Conservation (phyloP, 108 stramenopile species). For the Skeletonema potamos region DNA sequence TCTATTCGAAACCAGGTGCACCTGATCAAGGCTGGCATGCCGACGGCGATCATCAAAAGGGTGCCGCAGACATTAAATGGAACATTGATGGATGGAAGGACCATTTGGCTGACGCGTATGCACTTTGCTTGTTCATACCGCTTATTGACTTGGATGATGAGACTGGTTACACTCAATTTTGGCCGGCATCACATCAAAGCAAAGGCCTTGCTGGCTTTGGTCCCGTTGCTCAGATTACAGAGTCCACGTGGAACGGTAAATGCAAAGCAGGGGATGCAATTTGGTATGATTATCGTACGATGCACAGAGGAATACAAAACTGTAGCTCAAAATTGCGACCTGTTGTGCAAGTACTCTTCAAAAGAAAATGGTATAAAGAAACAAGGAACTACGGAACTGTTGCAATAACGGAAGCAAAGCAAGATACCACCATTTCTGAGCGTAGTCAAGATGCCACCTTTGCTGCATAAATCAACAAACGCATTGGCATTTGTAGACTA, state of each 20-base stretch:
- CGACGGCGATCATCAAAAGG: conserved; percentile 55
- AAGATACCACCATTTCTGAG: background rate
- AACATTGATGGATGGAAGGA: conserved; percentile 31
- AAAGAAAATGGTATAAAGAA: conserved; percentile 57
- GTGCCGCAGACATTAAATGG: conserved; percentile 46
- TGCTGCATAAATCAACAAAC: background rate
- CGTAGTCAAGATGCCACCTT: background rate
- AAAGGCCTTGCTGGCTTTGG: conserved; percentile 55
- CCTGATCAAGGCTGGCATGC: conserved; percentile 67
- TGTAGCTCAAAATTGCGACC: conserved; percentile 34
- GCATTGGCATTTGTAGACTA: background rate
- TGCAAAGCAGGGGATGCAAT: conserved; percentile 51
- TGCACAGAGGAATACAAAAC: conserved; percentile 65
- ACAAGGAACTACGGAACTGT: conserved; percentile 53
- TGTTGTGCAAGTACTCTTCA: conserved; percentile 57
- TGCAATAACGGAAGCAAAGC: background rate
- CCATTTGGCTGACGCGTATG: conserved; percentile 48
- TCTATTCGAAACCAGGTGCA: conserved; percentile 66
- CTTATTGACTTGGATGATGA: conserved; percentile 57
- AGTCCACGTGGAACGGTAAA: conserved; percentile 43
- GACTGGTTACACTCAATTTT: conserved; percentile 70
- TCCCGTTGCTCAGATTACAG: conserved; percentile 44
- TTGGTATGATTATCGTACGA: conserved; percentile 63
- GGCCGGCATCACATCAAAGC: conserved; percentile 55
- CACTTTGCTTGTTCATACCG: conserved; percentile 63